Conservation (phyloP, 2,329 filamentous ascomycete genomes). For the Alternaria ventricosa region DNA sequence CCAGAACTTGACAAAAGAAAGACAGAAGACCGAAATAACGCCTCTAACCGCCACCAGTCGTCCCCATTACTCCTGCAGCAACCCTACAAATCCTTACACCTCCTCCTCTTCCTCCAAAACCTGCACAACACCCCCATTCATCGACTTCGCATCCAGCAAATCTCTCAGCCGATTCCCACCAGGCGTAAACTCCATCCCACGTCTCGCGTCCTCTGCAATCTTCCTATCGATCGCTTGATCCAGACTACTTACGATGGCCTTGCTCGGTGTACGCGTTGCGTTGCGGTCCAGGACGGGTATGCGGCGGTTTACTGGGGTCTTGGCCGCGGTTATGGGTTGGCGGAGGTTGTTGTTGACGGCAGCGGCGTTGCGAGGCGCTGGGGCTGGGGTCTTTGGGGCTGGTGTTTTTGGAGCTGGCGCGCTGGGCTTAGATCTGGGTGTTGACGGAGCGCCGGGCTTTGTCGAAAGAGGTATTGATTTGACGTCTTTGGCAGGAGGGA, state of each 20-base stretch:
- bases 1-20: neutral
- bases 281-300: constrained; percentile 16
- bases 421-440: neutral
- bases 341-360: neutral
- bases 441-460: neutral
- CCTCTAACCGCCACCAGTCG: accelerated
- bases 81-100: neutral
- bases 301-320: neutral
- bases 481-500: constrained; percentile 13
- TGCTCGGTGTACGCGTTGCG: constrained; percentile 29
- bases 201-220: constrained; percentile 26
- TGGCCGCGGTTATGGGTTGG: neutral
- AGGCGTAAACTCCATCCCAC: constrained; percentile 17
- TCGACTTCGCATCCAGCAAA: constrained; percentile 13
- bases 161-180: constrained; percentile 18
- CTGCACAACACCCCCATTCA: neutral
- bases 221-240: constrained; percentile 37
- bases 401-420: neutral
- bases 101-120: neutral
- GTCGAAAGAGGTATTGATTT: neutral
- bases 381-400: neutral
- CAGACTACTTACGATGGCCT: constrained; percentile 23
- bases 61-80: neutral
- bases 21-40: neutral
- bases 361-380: neutral